Evolutionary conservation across 177 flowering plant genomes (phyloP).

Genomic region (Vitis hybrid): DNA sequence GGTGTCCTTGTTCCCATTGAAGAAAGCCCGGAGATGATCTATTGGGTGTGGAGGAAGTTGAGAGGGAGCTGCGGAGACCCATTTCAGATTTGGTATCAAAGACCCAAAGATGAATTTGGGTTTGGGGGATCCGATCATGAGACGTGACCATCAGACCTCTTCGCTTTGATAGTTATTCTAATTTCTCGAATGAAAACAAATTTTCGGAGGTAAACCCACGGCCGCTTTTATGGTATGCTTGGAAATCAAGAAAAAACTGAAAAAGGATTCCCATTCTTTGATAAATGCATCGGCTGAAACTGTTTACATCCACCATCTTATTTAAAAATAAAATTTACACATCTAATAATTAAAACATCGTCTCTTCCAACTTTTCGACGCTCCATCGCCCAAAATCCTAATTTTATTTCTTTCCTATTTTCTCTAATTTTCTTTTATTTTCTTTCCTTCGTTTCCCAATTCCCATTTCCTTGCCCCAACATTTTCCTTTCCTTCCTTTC

Average conservation of each 20-base stretch:
- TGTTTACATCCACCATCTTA: too few relatives aligned
- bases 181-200: not conserved
- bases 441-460: too few relatives aligned
- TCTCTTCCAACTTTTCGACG: too few relatives aligned
- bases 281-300: too few relatives aligned
- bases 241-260: not conserved
- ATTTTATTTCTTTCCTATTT: too few relatives aligned
- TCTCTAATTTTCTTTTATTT: too few relatives aligned
- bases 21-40: constrained; percentile 18
- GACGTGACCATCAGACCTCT: constrained; percentile 26
- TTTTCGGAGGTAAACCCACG: not conserved
- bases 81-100: constrained; percentile 22
- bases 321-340: too few relatives aligned
- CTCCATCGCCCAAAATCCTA: too few relatives aligned
- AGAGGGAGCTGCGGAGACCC: constrained; percentile 30
- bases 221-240: not conserved
- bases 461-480: too few relatives aligned
- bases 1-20: constrained; percentile 8
- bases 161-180: not conserved
- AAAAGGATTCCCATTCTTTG: too few relatives aligned
- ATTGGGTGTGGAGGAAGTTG: constrained; percentile 9
- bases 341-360: too few relatives aligned
- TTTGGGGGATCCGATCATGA: constrained; percentile 32
- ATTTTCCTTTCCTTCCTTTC: too few relatives aligned
- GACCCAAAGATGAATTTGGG: constrained; percentile 20